Evolutionary conservation across 2,329 filamentous ascomycete genomes (phyloP), one percentile per base, ranked within the genome.

Genomic region (Daldinia eschscholtzii): DNA sequence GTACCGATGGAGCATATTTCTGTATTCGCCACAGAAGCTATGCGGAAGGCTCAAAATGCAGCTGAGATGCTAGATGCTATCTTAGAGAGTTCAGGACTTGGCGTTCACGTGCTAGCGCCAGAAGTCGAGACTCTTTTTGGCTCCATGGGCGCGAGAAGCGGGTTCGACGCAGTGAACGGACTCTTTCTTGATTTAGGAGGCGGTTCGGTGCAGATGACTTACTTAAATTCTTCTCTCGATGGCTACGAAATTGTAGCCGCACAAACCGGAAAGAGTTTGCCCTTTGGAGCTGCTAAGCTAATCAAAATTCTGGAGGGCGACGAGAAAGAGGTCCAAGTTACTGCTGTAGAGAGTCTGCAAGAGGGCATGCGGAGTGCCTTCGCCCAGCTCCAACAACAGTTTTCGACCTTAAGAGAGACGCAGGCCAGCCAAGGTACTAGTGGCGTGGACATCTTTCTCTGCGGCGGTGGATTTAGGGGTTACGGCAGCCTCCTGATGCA

Each of bases 401-500:
- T 88, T 67, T 81, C 86, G 3, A 74, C 75, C 1, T 88, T 94
- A 0, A 76, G 80, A 12, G 80, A 84, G 15, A 79, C 89, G 5
- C 75, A 72, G 28, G 62, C 70, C 12, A 62, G 60, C 35, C 44
- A 63, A 23, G 68, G 68, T 6, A 50, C 68, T 9, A 83, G 82
- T 1, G 86, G 86, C 4, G 84, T 94, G 64, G 88, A 91, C 37
- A 83, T 97, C 7, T 97, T 94, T 78, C 89, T 98, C 64, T 97
- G 92, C 70, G 94, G 94, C 48, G 94, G 94, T 26, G 94, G 94
- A 0, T 97, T 97, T 77, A 86, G 94, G 39, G 94, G 94, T 15
- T 97, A 97, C 84, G 94, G 94, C 6, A 97, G 93, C 79, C 89
- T 97, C 76, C 85, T 97, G 59, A 94, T 97, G 91, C 90, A 92